Conservation (phyloP, 768 basidiomycete species). For the Kwoniella pini region DNA sequence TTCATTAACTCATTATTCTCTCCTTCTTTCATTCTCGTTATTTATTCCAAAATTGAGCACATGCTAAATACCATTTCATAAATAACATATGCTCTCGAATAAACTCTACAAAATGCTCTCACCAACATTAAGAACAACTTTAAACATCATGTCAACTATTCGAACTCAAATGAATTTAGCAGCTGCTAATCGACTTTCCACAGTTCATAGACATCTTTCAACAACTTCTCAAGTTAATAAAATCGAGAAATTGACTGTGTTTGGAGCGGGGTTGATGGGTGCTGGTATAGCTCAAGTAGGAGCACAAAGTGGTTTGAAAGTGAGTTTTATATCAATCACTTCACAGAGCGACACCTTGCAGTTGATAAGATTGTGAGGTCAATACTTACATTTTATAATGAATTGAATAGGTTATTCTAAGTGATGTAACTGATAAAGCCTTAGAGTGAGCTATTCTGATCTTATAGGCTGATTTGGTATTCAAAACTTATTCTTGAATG, state of each 20-base stretch:
- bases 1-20: too few species aligned
- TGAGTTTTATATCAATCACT: too few species aligned
- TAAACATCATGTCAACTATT: neutral
- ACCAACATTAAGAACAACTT: neutral
- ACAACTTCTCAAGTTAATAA: neutral
- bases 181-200: constrained; percentile 18
- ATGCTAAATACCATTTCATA: too few species aligned
- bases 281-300: constrained; percentile 58
- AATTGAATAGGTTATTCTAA: constrained; percentile 52
- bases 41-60: too few species aligned
- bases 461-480: neutral
- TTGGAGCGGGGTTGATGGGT: constrained; percentile 58
- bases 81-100: too few species aligned
- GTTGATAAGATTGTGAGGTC: too few species aligned
- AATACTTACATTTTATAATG: too few species aligned
- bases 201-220: constrained; percentile 33
- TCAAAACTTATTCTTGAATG: neutral
- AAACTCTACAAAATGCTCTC: neutral
- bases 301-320: constrained; percentile 56
- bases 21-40: too few species aligned
- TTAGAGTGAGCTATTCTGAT: constrained; percentile 35
- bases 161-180: constrained; percentile 5
- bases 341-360: too few species aligned
- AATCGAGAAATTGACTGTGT: constrained; percentile 55
- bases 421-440: constrained; percentile 55